Evolutionary conservation across 108 stramenopile genomes (phyloP), one percentile per base, ranked within the genome.

Genomic region (Mayamaea pseudoterrestris): DNA sequence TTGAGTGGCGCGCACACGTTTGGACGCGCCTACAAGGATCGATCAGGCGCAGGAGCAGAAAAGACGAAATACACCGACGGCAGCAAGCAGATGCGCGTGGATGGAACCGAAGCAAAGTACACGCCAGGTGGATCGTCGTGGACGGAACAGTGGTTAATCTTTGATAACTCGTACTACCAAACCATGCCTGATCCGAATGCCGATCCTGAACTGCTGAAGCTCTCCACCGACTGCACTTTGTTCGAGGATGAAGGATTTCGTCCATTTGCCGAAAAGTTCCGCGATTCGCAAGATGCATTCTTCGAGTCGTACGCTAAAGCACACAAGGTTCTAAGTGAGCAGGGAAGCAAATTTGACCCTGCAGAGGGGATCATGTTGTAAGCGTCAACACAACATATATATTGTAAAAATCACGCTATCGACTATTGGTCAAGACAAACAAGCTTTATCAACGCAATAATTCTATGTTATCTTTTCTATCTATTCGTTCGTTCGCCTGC

Each of bases 21-120:
- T 29, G 63, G 63, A 12, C 78, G 83, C 7, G 88, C 88, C 36
- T 91, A 89, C 50, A 68, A 65, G 21, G 79, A 83, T 55, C 54
- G 87, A 41, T 75, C 73, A 21, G 90, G 89, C 44, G 53, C 79
- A 37, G 84, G 78, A 27, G 83, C 77, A 17, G 79, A 91, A 57
- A 71, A 83, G 55, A 94, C 92, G 23, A 95, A 94, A 55, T 91
- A 82, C 57, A 97, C 94, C 43, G 87, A 93, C 57, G 94, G 95
- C 55, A 44, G 41, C 18, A 66, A 67, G 28, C 88, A 88, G 49
- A 57, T 73, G 12, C 52, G 86, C 7, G 74, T 69, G n/a, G 90
- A 94, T 59, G 90, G 86, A 47, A 69, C 43, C 8, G 78, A 78
- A 45, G 90, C 93, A 21, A 82, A 80, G 35, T 93, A 74, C 55